Base-by-base conservation (phyloP, 2,329 filamentous ascomycete species). In the Colletotrichum horii region DNA sequence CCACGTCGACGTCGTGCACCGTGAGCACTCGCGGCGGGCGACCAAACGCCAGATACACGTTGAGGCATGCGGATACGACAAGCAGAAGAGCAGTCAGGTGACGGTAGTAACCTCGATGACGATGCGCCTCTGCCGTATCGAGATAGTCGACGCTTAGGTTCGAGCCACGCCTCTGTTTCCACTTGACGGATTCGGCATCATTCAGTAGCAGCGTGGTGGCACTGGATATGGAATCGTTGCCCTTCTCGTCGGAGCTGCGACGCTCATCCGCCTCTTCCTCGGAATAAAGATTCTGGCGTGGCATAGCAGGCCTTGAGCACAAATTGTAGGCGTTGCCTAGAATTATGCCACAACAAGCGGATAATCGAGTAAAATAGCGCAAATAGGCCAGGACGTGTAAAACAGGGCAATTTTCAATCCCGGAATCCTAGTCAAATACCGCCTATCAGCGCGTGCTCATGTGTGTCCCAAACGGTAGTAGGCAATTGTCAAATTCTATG, bases 1-100 rank as follows among this genome's bases (percentile, higher is more conserved):
- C 38, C 38, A 66, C 36, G 30, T 66, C 64, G 26, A 66, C 38
- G 26, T 66, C 64, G 16, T 66, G 64, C 26, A 66, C 3, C 64
- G 38, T 66, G 38, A 66, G 64, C 3, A 30, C 24, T 16, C 38
- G 38, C 38, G 64, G 38, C 14, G 55, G 4, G 14, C 55, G 55
- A 58, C 55, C 55, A 28, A 58, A 28, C 2, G 55, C 24, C 15
- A 58, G 24, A 58, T 58, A 58, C 24, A 19, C 8, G 55, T 58
- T 58, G 24, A 58, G 55, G 15, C 55, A 28, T 11, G 24, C 55
- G 4, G 55, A 58, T 7, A 58, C 55, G 4, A 58, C 7, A 26
- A 58, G 2, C 8, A 58, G 24, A 24, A 58, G 55, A 58, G 14
- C 15, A 2, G 4, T 28, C 55, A 58, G 24, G 0, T 58, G 2